Base-by-base conservation (phyloP, 2,329 filamentous ascomycete species). In the Penicillium sp. region DNA sequence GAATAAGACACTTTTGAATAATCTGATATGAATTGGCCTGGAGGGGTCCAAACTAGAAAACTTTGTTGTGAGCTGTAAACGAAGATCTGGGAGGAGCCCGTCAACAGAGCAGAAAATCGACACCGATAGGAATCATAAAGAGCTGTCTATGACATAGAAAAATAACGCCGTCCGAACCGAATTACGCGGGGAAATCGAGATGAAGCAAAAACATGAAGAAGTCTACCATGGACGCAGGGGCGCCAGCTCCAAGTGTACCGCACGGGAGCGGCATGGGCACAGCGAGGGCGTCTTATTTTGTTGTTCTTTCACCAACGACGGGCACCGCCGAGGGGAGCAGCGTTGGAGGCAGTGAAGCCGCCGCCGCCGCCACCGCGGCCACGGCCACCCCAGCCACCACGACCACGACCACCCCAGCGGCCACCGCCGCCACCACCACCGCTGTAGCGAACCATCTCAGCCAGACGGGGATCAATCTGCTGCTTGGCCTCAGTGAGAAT, bases 401-500 rank as follows among this genome's bases (percentile, higher is more conserved):
- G 87, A 72, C 67, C 57, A 48, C 70, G 68, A 51, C 71, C 70
- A 57, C 71, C 68, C 55, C 86, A 89, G 66, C 89, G 85, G 69
- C 82, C 77, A 68, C 90, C 87, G 66, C 89, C 87, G 57, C 90
- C 90, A 61, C 92, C 92, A 60, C 92, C 92, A 65, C 93, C 92
- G 69, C 92, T 87, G 76, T 93, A 98, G 78, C 95, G 91, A 70
- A 87, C 89, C 95, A 99, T 98, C 84, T 99, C 95, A 66, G 89
- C 88, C 66, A 99, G 89, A 78, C 93, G 90, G 75, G 95, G 95
- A 74, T 98, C 95, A 79, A 99, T 93, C 81, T 96, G 90, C 84
- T 99, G 95, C 84, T 98, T 98, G 69, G 95, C 93, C 82, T 99
- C 95, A 75, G 89, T 89, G 71, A 99, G 89, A 73, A 99, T 92